A percentile compares a stretch with the other conserved stretches of the same genome.
Evolutionary conservation across 495 filamentous ascomycete species (phyloP).

Genomic region (Ramalina peruviana): DNA sequence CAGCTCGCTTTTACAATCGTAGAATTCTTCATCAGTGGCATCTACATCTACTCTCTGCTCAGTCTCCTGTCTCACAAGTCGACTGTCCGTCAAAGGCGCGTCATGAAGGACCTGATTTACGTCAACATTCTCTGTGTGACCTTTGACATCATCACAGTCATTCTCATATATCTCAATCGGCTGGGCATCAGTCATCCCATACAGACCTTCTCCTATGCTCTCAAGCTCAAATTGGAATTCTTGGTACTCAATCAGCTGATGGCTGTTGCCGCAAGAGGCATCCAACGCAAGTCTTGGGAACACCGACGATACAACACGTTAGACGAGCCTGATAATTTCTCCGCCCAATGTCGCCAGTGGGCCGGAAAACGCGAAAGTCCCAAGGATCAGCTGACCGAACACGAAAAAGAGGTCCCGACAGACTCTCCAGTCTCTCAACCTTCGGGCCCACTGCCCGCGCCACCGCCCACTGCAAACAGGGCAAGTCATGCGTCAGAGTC

Average conservation of each 20-base stretch:
- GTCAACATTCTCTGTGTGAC: conserved; percentile 29
- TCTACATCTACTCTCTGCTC: conserved; percentile 32
- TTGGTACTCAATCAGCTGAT: conserved; percentile 25
- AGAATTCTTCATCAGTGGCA: conserved; percentile 32
- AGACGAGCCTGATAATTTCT: not conserved
- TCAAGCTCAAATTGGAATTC: conserved; percentile 29
- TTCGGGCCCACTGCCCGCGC: not conserved
- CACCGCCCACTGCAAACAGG: not conserved
- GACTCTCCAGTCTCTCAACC: not conserved
- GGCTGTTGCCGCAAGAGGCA: conserved; percentile 11
- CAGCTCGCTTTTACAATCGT: conserved; percentile 29
- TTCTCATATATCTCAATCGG: conserved; percentile 10
- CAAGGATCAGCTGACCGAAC: not conserved
- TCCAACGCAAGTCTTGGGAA: not conserved
- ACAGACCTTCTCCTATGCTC: conserved; percentile 22
- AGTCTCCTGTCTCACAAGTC: conserved; percentile 18
- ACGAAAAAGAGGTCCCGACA: not conserved
- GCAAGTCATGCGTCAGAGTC: not conserved
- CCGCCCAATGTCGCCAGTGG: not conserved
- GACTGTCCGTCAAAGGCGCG: conserved; percentile 14
- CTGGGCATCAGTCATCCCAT: conserved; percentile 16
- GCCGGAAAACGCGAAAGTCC: not conserved
- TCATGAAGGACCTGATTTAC: conserved; percentile 31
- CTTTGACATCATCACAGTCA: conserved; percentile 19
- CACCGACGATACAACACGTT: conserved; percentile 8